These are phyloP conservation scores for Diaporthe aspalathi DNA, from an alignment of 2,329 filamentous ascomycete genomes.

Conservation along the genomic window DNA sequence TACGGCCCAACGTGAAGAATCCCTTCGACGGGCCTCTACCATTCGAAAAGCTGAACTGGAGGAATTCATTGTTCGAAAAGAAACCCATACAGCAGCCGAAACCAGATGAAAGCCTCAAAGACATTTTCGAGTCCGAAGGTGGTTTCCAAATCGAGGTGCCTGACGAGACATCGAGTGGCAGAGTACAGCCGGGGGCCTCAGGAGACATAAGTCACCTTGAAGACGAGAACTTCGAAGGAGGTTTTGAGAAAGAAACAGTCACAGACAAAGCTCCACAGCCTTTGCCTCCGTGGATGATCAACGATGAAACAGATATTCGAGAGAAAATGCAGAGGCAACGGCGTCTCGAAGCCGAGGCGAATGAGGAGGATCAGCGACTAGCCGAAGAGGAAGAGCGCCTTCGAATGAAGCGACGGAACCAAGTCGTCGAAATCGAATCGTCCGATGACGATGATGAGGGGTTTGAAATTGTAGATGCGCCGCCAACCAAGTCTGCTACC, in stretches of 20 bases:
- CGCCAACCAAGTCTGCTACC: conserved; percentile 37
- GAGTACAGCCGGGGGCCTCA: conserved; percentile 34
- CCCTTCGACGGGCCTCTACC: conserved; percentile 84
- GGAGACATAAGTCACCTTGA: conserved; percentile 41
- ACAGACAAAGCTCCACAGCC: conserved; percentile 63
- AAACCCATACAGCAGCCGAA: conserved; percentile 45
- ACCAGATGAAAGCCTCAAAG: conserved; percentile 40
- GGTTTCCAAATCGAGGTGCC: conserved; percentile 50
- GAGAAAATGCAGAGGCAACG: conserved; percentile 70
- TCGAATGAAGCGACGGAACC: conserved; percentile 56
- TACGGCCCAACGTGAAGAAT: conserved; percentile 66
- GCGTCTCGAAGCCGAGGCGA: conserved; percentile 68
- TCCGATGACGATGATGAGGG: conserved; percentile 69
- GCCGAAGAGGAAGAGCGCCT: conserved; percentile 66
- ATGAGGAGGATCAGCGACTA: conserved; percentile 71
- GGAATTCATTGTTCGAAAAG: conserved; percentile 67
- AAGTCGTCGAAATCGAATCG: conserved; percentile 72
- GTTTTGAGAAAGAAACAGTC: conserved; percentile 68
- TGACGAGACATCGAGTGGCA: conserved; percentile 39
- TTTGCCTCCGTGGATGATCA: conserved; percentile 80
- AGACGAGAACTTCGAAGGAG: conserved; percentile 64
- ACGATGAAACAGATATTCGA: conserved; percentile 73
- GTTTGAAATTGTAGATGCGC: conserved; percentile 66
- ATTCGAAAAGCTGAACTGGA: conserved; percentile 86
- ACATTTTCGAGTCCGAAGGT: conserved; percentile 46